Evolutionary conservation across 2,329 filamentous ascomycete genomes (phyloP), one percentile per base, ranked within the genome.

Genomic region (Byssothecium circinans): DNA sequence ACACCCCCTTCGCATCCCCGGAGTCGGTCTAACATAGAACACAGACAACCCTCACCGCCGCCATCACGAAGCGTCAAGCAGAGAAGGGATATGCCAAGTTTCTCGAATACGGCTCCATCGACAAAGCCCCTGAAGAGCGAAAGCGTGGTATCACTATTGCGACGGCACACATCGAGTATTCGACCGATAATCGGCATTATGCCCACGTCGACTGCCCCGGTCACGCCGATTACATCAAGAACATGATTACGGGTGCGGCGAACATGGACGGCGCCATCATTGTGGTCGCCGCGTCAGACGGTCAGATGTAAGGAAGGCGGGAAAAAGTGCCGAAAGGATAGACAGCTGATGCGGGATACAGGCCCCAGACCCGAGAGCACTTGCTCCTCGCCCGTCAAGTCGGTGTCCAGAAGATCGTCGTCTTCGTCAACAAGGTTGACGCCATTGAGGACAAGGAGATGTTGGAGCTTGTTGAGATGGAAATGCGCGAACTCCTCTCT

Each of bases 151-250:
- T 99, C 78, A 99, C 94, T 73, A 99, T 99, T 73, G 91, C 94
- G 50, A 95, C 94, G 46, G 90, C 94, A 61, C 94, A 99, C 79
- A 95, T 99, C 78, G 94, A 99, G 81, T 99, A 97, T 81, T 79
- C 89, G 64, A 99, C 94, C 74, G 89, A 96, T 0, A 81, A 81
- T 72, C 87, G 94, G 70, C 94, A 99, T 81, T 99, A 99, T 79
- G 94, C 94, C 68, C 94, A 99, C 84, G 94, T 99, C 80, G 94
- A 99, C 84, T 99, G 94, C 78, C 94, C 94, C 50, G 94, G 94
- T 78, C 94, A 99, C 87, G 94, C 94, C 77, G 94, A 99, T 90
- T 99, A 99, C 83, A 97, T 99, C 81, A 99, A 99, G 85, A 99
- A 99, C 87, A 99, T 99, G 94, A 99, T 99, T 75, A 99, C 94